phyloP scores from a whole-genome alignment of 75 land plant genomes.

The Pinus tabuliformis region DNA sequence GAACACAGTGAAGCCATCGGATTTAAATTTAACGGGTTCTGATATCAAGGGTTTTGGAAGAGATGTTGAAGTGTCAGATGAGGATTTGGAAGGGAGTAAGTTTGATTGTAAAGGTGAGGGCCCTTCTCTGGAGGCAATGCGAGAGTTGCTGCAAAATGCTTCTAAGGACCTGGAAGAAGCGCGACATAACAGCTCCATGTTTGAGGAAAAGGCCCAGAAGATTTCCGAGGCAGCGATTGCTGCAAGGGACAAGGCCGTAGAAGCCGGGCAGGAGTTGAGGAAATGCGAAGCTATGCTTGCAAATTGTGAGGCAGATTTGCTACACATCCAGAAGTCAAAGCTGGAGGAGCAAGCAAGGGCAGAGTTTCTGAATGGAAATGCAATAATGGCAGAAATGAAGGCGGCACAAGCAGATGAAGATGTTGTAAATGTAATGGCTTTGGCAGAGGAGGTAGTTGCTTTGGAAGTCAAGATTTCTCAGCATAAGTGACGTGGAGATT shows the following conservation, averaged over 20 bases:
- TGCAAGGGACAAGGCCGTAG: conserved; percentile 69
- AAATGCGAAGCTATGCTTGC: conserved; percentile 34
- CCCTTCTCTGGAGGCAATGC: conserved; percentile 41
- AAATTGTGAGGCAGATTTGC: conserved; percentile 61
- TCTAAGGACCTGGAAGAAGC: conserved; percentile 74
- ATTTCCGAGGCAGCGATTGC: conserved; percentile 81
- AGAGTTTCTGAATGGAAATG: conserved; percentile 45
- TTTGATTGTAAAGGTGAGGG: conserved; percentile 11
- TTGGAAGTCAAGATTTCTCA: conserved; percentile 87
- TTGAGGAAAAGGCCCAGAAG: conserved; percentile 84
- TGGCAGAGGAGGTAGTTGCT: conserved; percentile 95
- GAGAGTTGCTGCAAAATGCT: conserved; percentile 58
- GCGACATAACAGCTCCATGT: conserved; percentile 58
- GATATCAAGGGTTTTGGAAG: too few species aligned
- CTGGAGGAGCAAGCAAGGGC: conserved; percentile 70
- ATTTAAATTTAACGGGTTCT: neutral
- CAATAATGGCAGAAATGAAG: conserved; percentile 53
- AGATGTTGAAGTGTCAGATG: too few species aligned
- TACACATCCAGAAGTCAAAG: conserved; percentile 51
- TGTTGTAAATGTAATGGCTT: conserved; percentile 85
- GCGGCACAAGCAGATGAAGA: conserved; percentile 88
- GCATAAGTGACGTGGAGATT: conserved; percentile 82
- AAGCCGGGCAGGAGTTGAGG: conserved; percentile 49
- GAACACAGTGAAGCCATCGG: too few species aligned
- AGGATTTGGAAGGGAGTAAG: neutral